Evolutionary conservation across 305 asterid species (phyloP).

Genomic region (Andrographis paniculata): DNA sequence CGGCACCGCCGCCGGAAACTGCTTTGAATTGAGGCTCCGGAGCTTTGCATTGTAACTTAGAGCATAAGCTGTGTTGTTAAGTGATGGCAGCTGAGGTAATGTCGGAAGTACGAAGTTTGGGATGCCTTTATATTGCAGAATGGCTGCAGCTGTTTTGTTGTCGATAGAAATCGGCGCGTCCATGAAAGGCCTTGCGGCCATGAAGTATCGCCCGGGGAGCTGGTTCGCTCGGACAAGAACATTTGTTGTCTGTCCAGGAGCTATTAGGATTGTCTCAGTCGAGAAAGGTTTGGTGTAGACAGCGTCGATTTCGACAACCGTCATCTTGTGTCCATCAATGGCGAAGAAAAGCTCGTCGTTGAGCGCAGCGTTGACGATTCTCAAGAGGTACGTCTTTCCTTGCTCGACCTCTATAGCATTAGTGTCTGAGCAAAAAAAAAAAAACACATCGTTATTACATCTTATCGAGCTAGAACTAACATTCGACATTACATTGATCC

Average conservation of each 20-base stretch:
- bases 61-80: slow-evolving; percentile 38
- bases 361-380: slow-evolving; percentile 59
- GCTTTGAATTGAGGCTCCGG: slow-evolving; percentile 38
- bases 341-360: slow-evolving; percentile 55
- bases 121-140: slow-evolving; percentile 44
- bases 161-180: slow-evolving; percentile 52
- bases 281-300: slow-evolving; percentile 58
- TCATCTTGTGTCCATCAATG: slow-evolving; percentile 45
- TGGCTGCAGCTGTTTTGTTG: slow-evolving; percentile 57
- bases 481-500: background rate
- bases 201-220: slow-evolving; percentile 39
- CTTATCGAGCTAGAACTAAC: background rate
- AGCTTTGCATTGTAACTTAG: slow-evolving; percentile 28
- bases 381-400: slow-evolving; percentile 50
- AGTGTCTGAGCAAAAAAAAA: slow-evolving; percentile 28
- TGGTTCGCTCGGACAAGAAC: slow-evolving; percentile 42
- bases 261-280: slow-evolving; percentile 44
- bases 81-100: slow-evolving; percentile 37
- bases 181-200: slow-evolving; percentile 59
- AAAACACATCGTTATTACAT: background rate
- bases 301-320: slow-evolving; percentile 60
- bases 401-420: slow-evolving; percentile 46
- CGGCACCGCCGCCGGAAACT: slow-evolving; percentile 52
- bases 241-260: slow-evolving; percentile 69
- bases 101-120: slow-evolving; percentile 23